A percentile compares a stretch with the other conserved stretches of the same genome.
Conservation (phyloP, 2,329 filamentous ascomycete genomes). For the Ascomycota sp. region DNA sequence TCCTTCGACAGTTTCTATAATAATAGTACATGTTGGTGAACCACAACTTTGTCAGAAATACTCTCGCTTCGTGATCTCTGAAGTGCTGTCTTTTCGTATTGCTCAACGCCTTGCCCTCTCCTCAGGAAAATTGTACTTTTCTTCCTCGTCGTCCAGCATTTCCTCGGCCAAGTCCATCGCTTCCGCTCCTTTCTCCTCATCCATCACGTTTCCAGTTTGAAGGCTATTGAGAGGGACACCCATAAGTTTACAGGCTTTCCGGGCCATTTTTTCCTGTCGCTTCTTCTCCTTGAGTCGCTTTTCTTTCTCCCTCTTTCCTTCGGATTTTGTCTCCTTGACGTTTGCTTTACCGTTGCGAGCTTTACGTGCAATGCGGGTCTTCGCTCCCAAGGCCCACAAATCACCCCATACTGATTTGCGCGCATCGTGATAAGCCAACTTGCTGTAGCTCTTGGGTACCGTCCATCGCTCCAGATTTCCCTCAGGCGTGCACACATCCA, state of each 20-base stretch:
- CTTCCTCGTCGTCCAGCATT: neutral
- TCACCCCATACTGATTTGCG: conserved; percentile 83
- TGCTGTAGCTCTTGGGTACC: conserved; percentile 59
- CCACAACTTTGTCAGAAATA: too few relatives aligned
- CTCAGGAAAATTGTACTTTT: too few relatives aligned
- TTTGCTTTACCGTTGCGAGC: conserved; percentile 32
- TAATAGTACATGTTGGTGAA: too few relatives aligned
- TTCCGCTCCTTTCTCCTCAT: conserved; percentile 8
- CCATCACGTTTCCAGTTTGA: neutral
- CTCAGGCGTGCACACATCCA: conserved; percentile 75
- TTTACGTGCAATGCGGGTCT: conserved; percentile 46
- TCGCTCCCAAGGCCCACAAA: conserved; percentile 83
- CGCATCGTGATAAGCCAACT: conserved; percentile 72
- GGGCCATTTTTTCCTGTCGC: neutral
- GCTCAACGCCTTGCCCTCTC: conserved; percentile 1
- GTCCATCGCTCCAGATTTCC: conserved; percentile 85
- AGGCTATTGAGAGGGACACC: too few relatives aligned
- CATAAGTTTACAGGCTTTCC: too few relatives aligned
- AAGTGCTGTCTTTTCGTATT: too few relatives aligned
- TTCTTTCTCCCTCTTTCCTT: conserved; percentile 12
- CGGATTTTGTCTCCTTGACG: conserved; percentile 13
- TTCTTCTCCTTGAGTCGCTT: conserved; percentile 11
- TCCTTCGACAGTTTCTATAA: too few relatives aligned
- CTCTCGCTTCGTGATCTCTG: too few relatives aligned
- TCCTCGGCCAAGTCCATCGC: conserved; percentile 2